A percentile compares a stretch with the other conserved stretches of the same genome.
Conservation (phyloP, 106 monocot species). For the Platanthera zijinensis region DNA sequence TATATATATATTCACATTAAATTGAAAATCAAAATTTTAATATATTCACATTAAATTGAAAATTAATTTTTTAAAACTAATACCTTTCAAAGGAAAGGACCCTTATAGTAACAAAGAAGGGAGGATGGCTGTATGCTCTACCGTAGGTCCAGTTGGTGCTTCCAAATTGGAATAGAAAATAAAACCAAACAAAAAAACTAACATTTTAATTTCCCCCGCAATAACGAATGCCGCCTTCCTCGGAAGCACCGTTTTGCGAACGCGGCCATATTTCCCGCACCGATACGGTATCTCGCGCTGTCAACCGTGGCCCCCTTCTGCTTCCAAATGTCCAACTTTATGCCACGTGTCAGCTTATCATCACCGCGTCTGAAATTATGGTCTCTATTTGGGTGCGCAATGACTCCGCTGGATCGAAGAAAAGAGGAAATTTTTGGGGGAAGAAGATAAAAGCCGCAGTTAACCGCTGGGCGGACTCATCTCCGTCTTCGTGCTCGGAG, state of each 20-base stretch:
- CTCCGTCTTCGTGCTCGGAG: not conserved
- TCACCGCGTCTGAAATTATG: not conserved
- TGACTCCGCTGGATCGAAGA: not conserved
- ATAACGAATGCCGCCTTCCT: not conserved
- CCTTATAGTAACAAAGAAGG: too few relatives aligned
- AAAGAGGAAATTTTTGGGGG: not conserved
- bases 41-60: too few relatives aligned
- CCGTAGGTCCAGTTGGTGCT: too few relatives aligned
- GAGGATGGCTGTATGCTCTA: too few relatives aligned
- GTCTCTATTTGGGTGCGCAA: not conserved
- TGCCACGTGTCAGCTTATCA: not conserved
- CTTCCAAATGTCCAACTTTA: not conserved
- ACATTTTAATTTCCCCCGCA: too few relatives aligned
- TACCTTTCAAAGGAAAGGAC: too few relatives aligned
- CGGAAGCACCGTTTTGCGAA: not conserved
- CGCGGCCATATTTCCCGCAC: not conserved
- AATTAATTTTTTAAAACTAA: too few relatives aligned
- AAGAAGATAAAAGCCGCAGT: not conserved
- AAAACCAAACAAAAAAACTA: too few relatives aligned
- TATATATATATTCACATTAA: too few relatives aligned
- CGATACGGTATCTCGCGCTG: not conserved
- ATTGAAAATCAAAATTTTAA: too few relatives aligned
- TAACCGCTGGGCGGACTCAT: not conserved
- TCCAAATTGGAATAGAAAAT: too few relatives aligned
- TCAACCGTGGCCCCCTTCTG: not conserved